Conservation (phyloP, 805 yeast genomes). For the Myxozyma lipomycoides region DNA sequence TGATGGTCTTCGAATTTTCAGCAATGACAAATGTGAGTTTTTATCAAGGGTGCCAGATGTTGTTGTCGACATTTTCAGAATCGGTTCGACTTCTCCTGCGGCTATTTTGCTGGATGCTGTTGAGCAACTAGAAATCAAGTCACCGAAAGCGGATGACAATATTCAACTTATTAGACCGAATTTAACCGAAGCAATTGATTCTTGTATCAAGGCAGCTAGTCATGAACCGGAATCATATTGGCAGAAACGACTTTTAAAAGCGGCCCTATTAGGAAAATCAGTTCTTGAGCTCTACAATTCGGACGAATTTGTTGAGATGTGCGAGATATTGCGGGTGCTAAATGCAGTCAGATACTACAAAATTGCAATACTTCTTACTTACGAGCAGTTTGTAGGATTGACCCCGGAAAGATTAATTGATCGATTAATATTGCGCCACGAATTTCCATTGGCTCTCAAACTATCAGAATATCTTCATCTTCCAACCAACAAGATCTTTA, state of each 20-base stretch:
- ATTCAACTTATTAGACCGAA: conserved; percentile 52
- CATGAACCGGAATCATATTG: conserved; percentile 72
- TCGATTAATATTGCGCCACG: conserved; percentile 55
- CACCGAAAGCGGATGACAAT: conserved; percentile 80
- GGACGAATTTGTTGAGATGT: conserved; percentile 56
- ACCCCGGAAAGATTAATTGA: conserved; percentile 57
- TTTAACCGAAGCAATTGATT: conserved; percentile 58
- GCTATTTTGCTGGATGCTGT: conserved; percentile 79
- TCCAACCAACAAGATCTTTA: conserved; percentile 53
- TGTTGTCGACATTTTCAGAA: conserved; percentile 61
- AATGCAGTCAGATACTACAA: conserved; percentile 64
- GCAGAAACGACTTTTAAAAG: conserved; percentile 76
- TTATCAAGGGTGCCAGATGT: conserved; percentile 57
- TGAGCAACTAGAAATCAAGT: conserved; percentile 57
- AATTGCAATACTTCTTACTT: conserved; percentile 66
- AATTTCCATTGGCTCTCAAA: conserved; percentile 60
- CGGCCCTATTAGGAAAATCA: conserved; percentile 84
- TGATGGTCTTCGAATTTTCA: conserved; percentile 72
- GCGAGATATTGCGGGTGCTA: conserved; percentile 60
- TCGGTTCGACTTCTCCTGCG: conserved; percentile 81
- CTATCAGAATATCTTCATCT: conserved; percentile 50
- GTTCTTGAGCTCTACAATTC: conserved; percentile 52
- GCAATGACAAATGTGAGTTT: conserved; percentile 54
- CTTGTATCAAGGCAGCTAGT: conserved; percentile 68
- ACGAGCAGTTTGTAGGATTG: conserved; percentile 47